Conservation (phyloP, 768 basidiomycete species). For the Lactarius vividus region DNA sequence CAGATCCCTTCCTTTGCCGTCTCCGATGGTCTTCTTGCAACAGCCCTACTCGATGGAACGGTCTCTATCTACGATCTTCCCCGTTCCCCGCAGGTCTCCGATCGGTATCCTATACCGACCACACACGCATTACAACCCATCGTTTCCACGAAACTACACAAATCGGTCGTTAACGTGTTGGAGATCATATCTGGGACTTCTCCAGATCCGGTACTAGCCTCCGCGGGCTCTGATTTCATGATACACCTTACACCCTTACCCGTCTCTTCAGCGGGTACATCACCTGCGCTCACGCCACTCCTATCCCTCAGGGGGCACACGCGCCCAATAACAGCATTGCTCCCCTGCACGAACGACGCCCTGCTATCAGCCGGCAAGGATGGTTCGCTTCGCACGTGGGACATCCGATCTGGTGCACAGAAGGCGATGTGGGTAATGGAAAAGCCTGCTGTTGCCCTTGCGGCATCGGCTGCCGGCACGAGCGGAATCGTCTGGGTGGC, state of each 20-base stretch:
- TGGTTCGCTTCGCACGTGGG: constrained; percentile 27
- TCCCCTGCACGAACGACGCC: constrained; percentile 7
- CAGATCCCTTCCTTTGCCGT: constrained; percentile 26
- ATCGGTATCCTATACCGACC: constrained; percentile 15
- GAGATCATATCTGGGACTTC: constrained; percentile 18
- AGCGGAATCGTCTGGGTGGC: constrained; percentile 12
- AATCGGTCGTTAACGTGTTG: constrained; percentile 24
- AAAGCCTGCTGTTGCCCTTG: constrained; percentile 12
- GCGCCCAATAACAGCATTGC: constrained; percentile 21
- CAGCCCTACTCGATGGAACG: constrained; percentile 26
- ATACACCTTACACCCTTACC: constrained; percentile 23
- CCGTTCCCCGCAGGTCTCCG: not conserved
- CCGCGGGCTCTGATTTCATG: constrained; percentile 26
- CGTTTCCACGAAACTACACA: constrained; percentile 20
- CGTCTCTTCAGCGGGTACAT: not conserved
- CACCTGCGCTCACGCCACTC: constrained; percentile 14
- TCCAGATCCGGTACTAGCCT: constrained; percentile 17
- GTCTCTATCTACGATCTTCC: constrained; percentile 24
- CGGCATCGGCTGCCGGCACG: not conserved
- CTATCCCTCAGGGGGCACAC: constrained; percentile 20
- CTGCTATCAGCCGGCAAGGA: constrained; percentile 24
- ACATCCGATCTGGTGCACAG: constrained; percentile 18
- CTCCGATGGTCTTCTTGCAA: constrained; percentile 20
- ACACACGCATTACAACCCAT: constrained; percentile 8
- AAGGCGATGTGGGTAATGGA: constrained; percentile 16